These are phyloP conservation scores for Teratosphaeria gauchensis DNA, from an alignment of 2,329 filamentous ascomycete genomes.

Conservation along the genomic window DNA sequence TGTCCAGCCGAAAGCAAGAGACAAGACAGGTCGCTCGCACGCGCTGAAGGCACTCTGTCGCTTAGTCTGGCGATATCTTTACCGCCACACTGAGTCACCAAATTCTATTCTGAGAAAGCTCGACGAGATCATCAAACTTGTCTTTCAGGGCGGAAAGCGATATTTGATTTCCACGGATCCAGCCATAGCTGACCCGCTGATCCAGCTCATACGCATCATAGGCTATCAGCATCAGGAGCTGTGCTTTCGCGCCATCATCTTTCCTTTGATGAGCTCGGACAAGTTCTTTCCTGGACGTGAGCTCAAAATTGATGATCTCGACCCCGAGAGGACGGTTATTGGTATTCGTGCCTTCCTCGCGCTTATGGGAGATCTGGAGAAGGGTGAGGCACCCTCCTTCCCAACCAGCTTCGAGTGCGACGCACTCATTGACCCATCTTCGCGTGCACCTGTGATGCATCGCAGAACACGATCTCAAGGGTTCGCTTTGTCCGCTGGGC, in stretches of 20 bases:
- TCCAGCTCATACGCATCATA: constrained; percentile 89
- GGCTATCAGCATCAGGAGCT: constrained; percentile 90
- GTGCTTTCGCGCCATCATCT: constrained; percentile 87
- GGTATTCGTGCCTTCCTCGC: constrained; percentile 89
- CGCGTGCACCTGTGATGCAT: constrained; percentile 25
- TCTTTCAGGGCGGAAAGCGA: constrained; percentile 71
- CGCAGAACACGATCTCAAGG: constrained; percentile 27
- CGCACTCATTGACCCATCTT: constrained; percentile 31
- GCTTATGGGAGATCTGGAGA: constrained; percentile 88
- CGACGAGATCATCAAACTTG: constrained; percentile 78
- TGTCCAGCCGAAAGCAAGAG: constrained; percentile 73
- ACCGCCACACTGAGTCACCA: constrained; percentile 61
- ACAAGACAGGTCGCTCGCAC: constrained; percentile 65
- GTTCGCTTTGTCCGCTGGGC: constrained; percentile 30
- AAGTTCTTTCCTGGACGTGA: constrained; percentile 63
- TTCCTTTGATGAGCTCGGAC: constrained; percentile 87
- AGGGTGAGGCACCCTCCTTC: constrained; percentile 74
- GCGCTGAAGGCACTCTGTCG: constrained; percentile 85
- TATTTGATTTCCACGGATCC: constrained; percentile 75
- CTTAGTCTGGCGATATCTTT: constrained; percentile 89
- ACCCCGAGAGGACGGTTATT: constrained; percentile 95
- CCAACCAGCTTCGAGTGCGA: constrained; percentile 54
- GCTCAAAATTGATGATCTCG: constrained; percentile 79
- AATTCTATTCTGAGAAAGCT: constrained; percentile 65
- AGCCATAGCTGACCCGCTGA: constrained; percentile 76